Evolutionary conservation across 108 stramenopile species (phyloP).

Genomic region (Skeletonema grethae): DNA sequence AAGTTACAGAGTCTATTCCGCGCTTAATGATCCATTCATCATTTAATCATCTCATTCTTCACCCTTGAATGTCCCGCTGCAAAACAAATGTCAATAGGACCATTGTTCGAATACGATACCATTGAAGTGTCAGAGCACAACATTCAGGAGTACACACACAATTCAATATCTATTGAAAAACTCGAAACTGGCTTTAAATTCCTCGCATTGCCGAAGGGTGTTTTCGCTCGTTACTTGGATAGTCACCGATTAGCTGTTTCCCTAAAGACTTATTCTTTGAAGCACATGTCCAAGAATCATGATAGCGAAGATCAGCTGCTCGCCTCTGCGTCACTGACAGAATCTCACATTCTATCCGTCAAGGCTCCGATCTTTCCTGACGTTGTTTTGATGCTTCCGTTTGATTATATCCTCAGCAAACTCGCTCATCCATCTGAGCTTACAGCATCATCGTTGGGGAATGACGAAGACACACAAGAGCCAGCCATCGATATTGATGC

Average conservation of each 20-base stretch:
- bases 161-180: conserved; percentile 66
- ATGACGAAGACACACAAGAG: conserved; percentile 50
- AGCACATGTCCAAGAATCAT: conserved; percentile 44
- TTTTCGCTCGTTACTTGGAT: conserved; percentile 76
- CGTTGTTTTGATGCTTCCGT: conserved; percentile 74
- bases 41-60: conserved; percentile 19
- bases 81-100: conserved; percentile 29
- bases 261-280: conserved; percentile 71
- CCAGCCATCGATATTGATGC: conserved; percentile 62
- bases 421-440: conserved; percentile 52
- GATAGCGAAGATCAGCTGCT: conserved; percentile 39
- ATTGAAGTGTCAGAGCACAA: conserved; percentile 73
- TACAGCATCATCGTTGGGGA: conserved; percentile 18
- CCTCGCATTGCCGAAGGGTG: conserved; percentile 73
- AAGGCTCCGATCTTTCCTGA: conserved; percentile 68
- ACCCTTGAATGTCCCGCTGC: conserved; percentile 10
- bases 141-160: conserved; percentile 75
- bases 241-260: conserved; percentile 80
- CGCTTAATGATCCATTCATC: conserved; percentile 3
- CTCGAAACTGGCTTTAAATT: conserved; percentile 64
- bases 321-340: conserved; percentile 75
- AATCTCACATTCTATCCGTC: conserved; percentile 74
- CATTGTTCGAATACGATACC: conserved; percentile 71
- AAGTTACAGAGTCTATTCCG: not conserved
- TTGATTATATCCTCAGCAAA: conserved; percentile 67